Conservation (phyloP, 2,329 filamentous ascomycete genomes). For the Tolypocladium paradoxum region DNA sequence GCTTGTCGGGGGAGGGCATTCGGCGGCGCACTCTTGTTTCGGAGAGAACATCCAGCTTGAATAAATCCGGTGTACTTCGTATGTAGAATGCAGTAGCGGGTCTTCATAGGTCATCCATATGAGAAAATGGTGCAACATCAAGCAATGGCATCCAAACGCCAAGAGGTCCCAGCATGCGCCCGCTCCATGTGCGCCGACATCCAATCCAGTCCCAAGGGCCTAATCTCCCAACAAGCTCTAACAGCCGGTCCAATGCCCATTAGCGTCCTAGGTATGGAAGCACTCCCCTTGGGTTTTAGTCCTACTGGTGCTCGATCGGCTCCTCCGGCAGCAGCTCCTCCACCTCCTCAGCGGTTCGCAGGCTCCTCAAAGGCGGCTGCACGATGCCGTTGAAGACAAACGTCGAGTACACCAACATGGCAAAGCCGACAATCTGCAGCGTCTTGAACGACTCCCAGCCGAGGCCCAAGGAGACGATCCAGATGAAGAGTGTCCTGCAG, state of each 20-base stretch:
- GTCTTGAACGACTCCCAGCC: constrained; percentile 98
- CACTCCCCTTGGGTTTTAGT: neutral
- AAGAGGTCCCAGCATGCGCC: neutral
- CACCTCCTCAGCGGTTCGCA: constrained; percentile 43
- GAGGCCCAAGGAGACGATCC: constrained; percentile 84
- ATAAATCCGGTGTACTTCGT: neutral
- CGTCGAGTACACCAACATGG: constrained; percentile 85
- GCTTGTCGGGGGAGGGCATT: neutral
- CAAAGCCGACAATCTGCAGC: constrained; percentile 86
- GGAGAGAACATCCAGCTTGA: neutral
- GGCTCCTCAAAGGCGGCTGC: constrained; percentile 64
- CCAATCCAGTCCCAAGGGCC: neutral
- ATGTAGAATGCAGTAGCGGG: neutral
- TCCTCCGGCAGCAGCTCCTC: constrained; percentile 68
- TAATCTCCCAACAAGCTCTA: neutral
- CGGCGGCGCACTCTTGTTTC: neutral
- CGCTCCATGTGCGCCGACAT: neutral
- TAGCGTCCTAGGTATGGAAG: neutral
- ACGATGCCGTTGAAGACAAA: constrained; percentile 94
- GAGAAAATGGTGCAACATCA: neutral
- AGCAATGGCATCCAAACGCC: neutral
- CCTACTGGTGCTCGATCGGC: constrained; percentile 59
- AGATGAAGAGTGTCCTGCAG: constrained; percentile 94
- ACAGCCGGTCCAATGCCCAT: neutral
- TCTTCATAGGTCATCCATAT: neutral